These are phyloP conservation scores for Ramaria sp. DNA, from an alignment of 768 basidiomycete species.

Conservation along the genomic window DNA sequence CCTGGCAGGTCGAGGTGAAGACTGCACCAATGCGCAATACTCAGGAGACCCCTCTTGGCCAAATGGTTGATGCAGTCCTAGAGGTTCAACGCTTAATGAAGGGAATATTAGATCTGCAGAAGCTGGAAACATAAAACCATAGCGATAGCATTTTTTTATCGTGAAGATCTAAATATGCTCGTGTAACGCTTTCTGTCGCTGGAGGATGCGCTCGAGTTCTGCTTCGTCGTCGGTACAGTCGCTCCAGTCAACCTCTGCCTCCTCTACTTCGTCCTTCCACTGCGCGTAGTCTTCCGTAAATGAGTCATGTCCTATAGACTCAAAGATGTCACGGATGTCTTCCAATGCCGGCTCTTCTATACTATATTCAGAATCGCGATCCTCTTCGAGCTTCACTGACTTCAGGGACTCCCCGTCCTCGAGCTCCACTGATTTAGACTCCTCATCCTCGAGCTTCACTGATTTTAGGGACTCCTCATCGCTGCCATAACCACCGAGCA, in stretches of 20 bases:
- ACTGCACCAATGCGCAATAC: constrained; percentile 75
- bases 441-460: background rate
- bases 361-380: too few relatives aligned
- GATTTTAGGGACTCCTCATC: constrained; percentile 17
- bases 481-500: constrained; percentile 13
- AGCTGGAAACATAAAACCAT: constrained; percentile 50
- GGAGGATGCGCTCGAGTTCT: background rate
- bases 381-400: background rate
- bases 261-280: constrained; percentile 24
- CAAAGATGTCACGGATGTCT: background rate
- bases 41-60: constrained; percentile 63
- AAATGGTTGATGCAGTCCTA: constrained; percentile 61
- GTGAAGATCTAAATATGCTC: background rate
- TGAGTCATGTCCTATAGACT: background rate
- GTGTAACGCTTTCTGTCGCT: background rate
- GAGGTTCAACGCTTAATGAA: constrained; percentile 81
- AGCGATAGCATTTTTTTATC: background rate
- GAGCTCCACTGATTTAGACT: background rate
- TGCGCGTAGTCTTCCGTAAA: background rate
- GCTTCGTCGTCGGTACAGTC: constrained; percentile 28
- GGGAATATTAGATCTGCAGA: constrained; percentile 64
- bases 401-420: constrained; percentile 18
- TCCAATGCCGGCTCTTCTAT: background rate
- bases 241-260: constrained; percentile 39
- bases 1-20: constrained; percentile 86